phyloP scores from a whole-genome alignment of 1,284 basidiomycete genomes.

The Cronartium ribicola region DNA sequence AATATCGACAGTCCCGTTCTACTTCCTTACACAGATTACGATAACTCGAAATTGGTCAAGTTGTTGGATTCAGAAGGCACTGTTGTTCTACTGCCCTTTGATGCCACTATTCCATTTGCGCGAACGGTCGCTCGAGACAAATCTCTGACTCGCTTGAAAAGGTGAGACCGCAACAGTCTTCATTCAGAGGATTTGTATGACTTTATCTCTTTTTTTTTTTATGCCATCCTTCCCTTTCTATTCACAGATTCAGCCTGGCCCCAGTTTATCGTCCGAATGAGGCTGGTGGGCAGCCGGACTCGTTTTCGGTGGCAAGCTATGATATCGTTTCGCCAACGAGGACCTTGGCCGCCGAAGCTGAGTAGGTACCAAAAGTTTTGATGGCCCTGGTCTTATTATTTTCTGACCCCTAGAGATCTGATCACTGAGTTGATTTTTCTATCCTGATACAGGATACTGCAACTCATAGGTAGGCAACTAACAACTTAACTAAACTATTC shows the following conservation, averaged over 20 bases:
- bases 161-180: constrained; percentile 7
- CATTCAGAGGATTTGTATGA: background rate
- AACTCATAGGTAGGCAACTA: constrained; percentile 23
- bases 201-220: background rate
- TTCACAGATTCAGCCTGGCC: constrained; percentile 51
- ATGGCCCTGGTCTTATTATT: background rate
- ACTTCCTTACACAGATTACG: constrained; percentile 48
- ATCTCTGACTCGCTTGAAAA: constrained; percentile 33
- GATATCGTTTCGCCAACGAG: constrained; percentile 51
- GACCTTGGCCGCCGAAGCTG: constrained; percentile 51
- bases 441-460: constrained; percentile 9
- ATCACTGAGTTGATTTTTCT: background rate
- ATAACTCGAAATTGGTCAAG: constrained; percentile 47
- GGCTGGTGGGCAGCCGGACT: constrained; percentile 52
- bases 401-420: background rate
- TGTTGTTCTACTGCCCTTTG: constrained; percentile 50
- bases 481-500: background rate
- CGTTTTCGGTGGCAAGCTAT: constrained; percentile 50
- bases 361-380: constrained; percentile 33
- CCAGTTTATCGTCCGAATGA: constrained; percentile 52
- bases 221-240: background rate
- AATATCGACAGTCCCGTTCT: constrained; percentile 50
- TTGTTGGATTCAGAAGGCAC: constrained; percentile 51
- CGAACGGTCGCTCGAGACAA: constrained; percentile 49
- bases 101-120: constrained; percentile 49